A percentile compares a stretch with the other conserved stretches of the same genome.
phyloP scores from a whole-genome alignment of 1,284 basidiomycete genomes.

The Cystobasidium pallidum region DNA sequence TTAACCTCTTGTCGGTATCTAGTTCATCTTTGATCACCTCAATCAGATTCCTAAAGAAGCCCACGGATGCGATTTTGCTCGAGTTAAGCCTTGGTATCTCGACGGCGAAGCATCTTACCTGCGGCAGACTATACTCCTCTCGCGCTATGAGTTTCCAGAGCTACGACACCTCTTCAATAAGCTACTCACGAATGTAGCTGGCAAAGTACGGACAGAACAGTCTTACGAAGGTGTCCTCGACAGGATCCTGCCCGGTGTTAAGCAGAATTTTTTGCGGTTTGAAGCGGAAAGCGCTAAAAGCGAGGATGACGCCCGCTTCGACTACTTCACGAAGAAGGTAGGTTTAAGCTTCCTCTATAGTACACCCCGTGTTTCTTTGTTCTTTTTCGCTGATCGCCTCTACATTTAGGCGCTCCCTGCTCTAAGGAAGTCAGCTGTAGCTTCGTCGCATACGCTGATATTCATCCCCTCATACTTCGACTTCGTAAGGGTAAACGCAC shows the following conservation, averaged over 20 bases:
- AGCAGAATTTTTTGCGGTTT: constrained; percentile 78
- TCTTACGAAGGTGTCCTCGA: constrained; percentile 65
- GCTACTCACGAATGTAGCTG: constrained; percentile 77
- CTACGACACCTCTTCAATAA: constrained; percentile 75
- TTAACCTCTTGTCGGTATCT: not conserved
- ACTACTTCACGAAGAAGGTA: constrained; percentile 82
- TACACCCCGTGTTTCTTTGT: not conserved
- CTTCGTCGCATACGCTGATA: constrained; percentile 81
- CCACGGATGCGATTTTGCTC: constrained; percentile 91
- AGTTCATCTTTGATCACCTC: constrained; percentile 83
- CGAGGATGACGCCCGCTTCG: constrained; percentile 84
- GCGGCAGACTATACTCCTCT: constrained; percentile 86
- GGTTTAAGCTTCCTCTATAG: constrained; percentile 46
- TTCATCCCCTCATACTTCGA: constrained; percentile 96
- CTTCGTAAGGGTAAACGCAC: constrained; percentile 86
- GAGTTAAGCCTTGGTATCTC: constrained; percentile 96
- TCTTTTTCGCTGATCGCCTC: not conserved
- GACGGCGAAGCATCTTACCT: constrained; percentile 81
- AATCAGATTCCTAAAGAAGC: constrained; percentile 90
- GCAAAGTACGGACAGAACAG: constrained; percentile 72
- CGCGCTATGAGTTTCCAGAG: constrained; percentile 87
- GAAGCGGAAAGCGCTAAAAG: constrained; percentile 72
- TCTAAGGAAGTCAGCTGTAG: constrained; percentile 85
- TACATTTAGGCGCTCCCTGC: constrained; percentile 69
- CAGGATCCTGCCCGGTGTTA: constrained; percentile 73